phyloP scores from a whole-genome alignment of 305 asterid genomes.

The Coffea humblotiana region DNA sequence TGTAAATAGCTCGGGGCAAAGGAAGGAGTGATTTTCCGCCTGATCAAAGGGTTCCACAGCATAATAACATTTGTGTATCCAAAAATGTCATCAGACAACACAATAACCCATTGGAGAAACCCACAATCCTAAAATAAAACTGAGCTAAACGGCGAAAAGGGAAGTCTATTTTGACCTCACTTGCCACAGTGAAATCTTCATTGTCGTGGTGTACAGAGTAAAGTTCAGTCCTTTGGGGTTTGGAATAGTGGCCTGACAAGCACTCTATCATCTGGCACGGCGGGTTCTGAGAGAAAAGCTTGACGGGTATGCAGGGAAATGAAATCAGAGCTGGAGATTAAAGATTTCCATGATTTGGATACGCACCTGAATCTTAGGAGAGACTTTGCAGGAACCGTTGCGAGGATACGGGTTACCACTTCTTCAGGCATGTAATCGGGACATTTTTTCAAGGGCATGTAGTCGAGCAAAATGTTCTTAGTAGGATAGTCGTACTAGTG shows the following conservation, averaged over 20 bases:
- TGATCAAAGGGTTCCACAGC: constrained; percentile 40
- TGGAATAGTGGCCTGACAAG: constrained; percentile 31
- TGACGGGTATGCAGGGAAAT: constrained; percentile 28
- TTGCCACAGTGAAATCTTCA: constrained; percentile 8
- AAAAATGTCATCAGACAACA: constrained; percentile 34
- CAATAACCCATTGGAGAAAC: constrained; percentile 37
- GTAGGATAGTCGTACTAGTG: too few species aligned
- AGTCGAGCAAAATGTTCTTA: too few species aligned
- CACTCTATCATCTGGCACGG: neutral
- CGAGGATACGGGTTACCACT: constrained; percentile 29
- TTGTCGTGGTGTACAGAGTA: constrained; percentile 19
- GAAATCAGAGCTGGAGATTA: constrained; percentile 32
- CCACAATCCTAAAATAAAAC: constrained; percentile 33
- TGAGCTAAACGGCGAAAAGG: constrained; percentile 24
- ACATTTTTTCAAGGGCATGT: neutral
- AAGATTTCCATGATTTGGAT: constrained; percentile 34
- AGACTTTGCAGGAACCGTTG: constrained; percentile 29
- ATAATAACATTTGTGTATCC: constrained; percentile 18
- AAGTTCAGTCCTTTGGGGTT: constrained; percentile 20
- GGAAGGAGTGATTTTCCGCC: constrained; percentile 26
- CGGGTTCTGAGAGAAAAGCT: constrained; percentile 11
- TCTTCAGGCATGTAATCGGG: constrained; percentile 29
- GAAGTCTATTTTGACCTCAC: constrained; percentile 21
- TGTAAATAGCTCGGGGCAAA: constrained; percentile 7
- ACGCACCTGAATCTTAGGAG: constrained; percentile 35